Evolutionary conservation across 768 basidiomycete species (phyloP).

Genomic region (Suillus brevipes): DNA sequence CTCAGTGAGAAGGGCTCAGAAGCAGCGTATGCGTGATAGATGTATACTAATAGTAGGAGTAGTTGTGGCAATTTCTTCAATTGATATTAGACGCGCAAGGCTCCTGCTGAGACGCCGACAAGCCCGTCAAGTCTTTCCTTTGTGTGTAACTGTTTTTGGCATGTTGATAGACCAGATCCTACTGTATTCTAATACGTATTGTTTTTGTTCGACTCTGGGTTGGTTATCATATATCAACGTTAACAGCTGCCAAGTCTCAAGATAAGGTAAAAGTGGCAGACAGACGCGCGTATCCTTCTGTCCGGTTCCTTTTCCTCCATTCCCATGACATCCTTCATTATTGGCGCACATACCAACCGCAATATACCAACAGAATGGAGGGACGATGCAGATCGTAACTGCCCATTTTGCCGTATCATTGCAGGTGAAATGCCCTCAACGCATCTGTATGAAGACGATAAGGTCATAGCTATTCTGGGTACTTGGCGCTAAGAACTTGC

Average conservation of each 20-base stretch:
- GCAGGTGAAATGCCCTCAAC: conserved; percentile 45
- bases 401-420: conserved; percentile 70
- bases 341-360: conserved; percentile 57
- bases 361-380: conserved; percentile 49
- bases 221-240: no score
- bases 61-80: conserved; percentile 1
- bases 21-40: conserved; percentile 44
- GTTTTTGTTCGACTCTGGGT: neutral
- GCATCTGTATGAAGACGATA: conserved; percentile 60
- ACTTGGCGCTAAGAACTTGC: conserved; percentile 8
- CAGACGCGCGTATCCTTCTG: neutral
- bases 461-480: conserved; percentile 68
- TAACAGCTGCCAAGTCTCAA: neutral
- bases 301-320: neutral
- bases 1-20: conserved; percentile 48
- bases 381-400: conserved; percentile 39
- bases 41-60: conserved; percentile 10
- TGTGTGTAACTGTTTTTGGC: neutral
- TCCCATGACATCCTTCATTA: conserved; percentile 73
- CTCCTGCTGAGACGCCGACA: neutral
- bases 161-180: neutral
- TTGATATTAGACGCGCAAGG: neutral
- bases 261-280: neutral
- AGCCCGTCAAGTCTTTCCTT: no score
- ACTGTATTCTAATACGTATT: neutral